Evolutionary conservation across 2,329 filamentous ascomycete species (phyloP), one percentile per base, ranked within the genome.

Genomic region (Colletotrichum caudatum): DNA sequence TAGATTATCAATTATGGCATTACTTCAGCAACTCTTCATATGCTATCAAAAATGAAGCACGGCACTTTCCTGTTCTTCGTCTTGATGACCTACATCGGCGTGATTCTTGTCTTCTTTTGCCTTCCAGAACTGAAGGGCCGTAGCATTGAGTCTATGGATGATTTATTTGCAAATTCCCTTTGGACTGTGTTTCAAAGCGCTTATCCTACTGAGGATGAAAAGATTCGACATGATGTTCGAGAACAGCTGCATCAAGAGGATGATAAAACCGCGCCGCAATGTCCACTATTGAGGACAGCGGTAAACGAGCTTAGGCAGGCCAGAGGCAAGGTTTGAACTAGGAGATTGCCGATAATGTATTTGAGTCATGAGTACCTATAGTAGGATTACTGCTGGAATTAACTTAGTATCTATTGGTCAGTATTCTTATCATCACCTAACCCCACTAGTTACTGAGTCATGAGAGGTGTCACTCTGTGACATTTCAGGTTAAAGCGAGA

Each of bases 101-200:
- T 26, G 23, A 76, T 83, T 65, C 85, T 83, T 66, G 79, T 84
- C 8, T 86, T 80, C 75, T 84, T 86, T 77, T 83, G 84, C 65
- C 77, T 87, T 37, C 85, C 86, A 0, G 85, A 87, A 76, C 84
- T 85, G 20, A 87, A 86, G 74, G 85, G 85, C 63, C 78, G 85
- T 29, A 82, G 81, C 18, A 81, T 87, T 20, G 86, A 88, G 73
- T 83, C 81, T 33, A 85, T 86, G 80, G 85, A 87, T 69, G 80
- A 81, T 12, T 78, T 87, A 23, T 87, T 87, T 69, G 72, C 77
- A 62, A 71, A 78, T 51, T 78, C 77, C 3, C 74, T 83, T n/a
- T 83, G 80, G 80, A 79, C 78, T 0, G 83, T 83, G 82, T 83
- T 76, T 76, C 77, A 77, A 60, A 79, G 80, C 53, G 82, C 81